Evolutionary conservation across 768 basidiomycete genomes (phyloP), one percentile per base, ranked within the genome.

Genomic region (Tulasnella sp.): DNA sequence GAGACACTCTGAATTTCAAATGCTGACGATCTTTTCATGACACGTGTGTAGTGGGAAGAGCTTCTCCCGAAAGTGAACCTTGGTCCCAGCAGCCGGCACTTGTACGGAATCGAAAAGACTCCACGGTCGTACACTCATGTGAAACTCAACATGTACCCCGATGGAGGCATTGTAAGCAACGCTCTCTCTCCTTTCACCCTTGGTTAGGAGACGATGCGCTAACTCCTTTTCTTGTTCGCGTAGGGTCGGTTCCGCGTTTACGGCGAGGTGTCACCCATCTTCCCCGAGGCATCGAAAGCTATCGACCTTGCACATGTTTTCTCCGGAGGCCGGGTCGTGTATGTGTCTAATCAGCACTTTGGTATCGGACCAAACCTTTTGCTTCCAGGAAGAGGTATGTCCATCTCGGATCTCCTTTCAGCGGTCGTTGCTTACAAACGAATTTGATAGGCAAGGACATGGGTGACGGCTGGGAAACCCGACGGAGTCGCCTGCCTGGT

Each of bases 381-480:
- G 73, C 88, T 98, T 54, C 97, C 97, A 1, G 97, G 97, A 41
- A 87, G 97, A 85, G 97, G 93, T 87, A 82, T 81, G 81, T 82
- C 83, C 81, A 34, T 50, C 7, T 46, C n/a, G 28, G 12, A 46
- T 79, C 81, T 74, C 60, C 76, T 44, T 18, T 28, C 54, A 41
- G 80, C 80, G 6, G 44, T 58, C 7, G 34, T 34, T 44, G 48
- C 75, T n/a, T 34, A 74, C 40, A 48, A 16, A 46, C 14, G 37
- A 48, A n/a, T 3, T 44, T 83, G 60, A n/a, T 76, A 90, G 90
- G 95, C 40, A 92, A 92, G 84, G 93, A 97, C 83, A 99, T 99
- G 96, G 92, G 96, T 6, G 97, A 98, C 84, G 98, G 98, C 5
- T 99, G 98, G 98, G 98, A 99, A 87, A 99, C 97, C 3, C 96